These are phyloP conservation scores for Wickerhamiella alocasiicola DNA, from an alignment of 805 yeast genomes.

Conservation along the genomic window DNA sequence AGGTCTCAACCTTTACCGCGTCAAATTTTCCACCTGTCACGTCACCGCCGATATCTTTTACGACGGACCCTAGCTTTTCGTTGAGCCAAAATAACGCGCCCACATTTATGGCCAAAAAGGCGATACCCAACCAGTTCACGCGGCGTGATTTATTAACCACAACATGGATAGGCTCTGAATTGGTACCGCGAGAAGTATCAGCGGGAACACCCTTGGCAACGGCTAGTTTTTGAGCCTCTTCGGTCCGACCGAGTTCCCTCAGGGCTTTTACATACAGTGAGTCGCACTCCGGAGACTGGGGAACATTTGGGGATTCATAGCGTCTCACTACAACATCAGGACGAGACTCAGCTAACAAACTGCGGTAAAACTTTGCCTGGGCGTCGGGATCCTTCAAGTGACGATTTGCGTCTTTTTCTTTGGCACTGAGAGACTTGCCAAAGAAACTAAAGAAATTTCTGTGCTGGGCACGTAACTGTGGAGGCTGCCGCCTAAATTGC, in stretches of 20 bases:
- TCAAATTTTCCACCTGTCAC: slow-evolving; percentile 36
- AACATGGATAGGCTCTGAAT: slow-evolving; percentile 82
- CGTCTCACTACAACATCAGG: slow-evolving; percentile 96
- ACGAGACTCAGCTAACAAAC: slow-evolving; percentile 63
- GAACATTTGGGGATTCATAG: slow-evolving; percentile 89
- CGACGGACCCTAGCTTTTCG: slow-evolving; percentile 46
- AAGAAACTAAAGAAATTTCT: slow-evolving; percentile 3
- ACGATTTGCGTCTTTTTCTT: slow-evolving; percentile 80
- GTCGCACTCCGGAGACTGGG: slow-evolving; percentile 67
- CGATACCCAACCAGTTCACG: slow-evolving; percentile 81
- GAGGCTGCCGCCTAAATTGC: too few relatives aligned
- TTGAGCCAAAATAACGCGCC: slow-evolving; percentile 65
- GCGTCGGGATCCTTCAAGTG: slow-evolving; percentile 52
- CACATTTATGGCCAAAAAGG: slow-evolving; percentile 46
- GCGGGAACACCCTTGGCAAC: slow-evolving; percentile 14
- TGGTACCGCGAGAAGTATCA: slow-evolving; percentile 23
- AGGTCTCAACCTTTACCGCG: slow-evolving; percentile 74
- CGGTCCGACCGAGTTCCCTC: slow-evolving; percentile 59
- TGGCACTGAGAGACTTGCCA: slow-evolving; percentile 37
- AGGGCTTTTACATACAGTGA: slow-evolving; percentile 71
- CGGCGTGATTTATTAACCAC: slow-evolving; percentile 59
- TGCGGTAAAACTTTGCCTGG: slow-evolving; percentile 76
- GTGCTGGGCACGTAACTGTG: too few relatives aligned
- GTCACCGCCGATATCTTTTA: slow-evolving; percentile 24
- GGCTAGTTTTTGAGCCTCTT: slow-evolving; percentile 36